A percentile compares a stretch with the other conserved stretches of the same genome.
Evolutionary conservation across 495 filamentous ascomycete species (phyloP).

Genomic region (Pyronema domesticum): DNA sequence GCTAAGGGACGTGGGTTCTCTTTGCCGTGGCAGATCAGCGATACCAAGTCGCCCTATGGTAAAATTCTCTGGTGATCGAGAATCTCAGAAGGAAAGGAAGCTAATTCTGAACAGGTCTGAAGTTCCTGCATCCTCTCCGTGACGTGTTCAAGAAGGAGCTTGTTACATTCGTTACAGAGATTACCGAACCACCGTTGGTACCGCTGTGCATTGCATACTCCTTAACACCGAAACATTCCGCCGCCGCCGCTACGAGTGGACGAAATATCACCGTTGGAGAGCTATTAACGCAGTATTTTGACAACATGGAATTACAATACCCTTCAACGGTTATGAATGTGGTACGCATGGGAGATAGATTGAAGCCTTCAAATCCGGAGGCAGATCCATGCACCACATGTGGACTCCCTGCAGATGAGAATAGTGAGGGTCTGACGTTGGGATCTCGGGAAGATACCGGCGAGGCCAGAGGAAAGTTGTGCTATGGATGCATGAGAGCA

Average conservation of each 20-base stretch:
- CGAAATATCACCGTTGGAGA: slow-evolving; percentile 78
- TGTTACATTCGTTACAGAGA: slow-evolving; percentile 37
- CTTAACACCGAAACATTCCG: slow-evolving; percentile 7
- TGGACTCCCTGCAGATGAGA: slow-evolving; percentile 32
- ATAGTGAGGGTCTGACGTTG: slow-evolving; percentile 32
- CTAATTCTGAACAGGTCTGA: slow-evolving; percentile 7
- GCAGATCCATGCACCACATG: slow-evolving; percentile 31
- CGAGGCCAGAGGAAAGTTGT: slow-evolving; percentile 23
- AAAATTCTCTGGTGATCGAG: slow-evolving; percentile 22
- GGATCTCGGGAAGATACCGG: slow-evolving; percentile 27
- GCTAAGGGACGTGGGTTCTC: slow-evolving; percentile 78
- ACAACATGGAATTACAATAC: slow-evolving; percentile 69
- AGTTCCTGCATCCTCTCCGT: slow-evolving; percentile 50
- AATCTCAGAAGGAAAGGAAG: background rate
- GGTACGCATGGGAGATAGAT: slow-evolving; percentile 66
- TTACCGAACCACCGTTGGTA: slow-evolving; percentile 8
- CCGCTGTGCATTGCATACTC: slow-evolving; percentile 14
- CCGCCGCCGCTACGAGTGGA: slow-evolving; percentile 24
- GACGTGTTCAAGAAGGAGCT: slow-evolving; percentile 73
- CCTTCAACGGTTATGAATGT: slow-evolving; percentile 90
- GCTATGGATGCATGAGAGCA: slow-evolving; percentile 38
- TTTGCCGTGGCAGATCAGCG: slow-evolving; percentile 62
- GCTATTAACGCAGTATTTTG: slow-evolving; percentile 75
- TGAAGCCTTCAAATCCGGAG: slow-evolving; percentile 28
- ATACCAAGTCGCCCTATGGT: slow-evolving; percentile 47